Percentiles rank a stretch among this genome's conserved stretches.
Conservation (phyloP, 2,329 filamentous ascomycete species). For the Scytalidium lignicola region DNA sequence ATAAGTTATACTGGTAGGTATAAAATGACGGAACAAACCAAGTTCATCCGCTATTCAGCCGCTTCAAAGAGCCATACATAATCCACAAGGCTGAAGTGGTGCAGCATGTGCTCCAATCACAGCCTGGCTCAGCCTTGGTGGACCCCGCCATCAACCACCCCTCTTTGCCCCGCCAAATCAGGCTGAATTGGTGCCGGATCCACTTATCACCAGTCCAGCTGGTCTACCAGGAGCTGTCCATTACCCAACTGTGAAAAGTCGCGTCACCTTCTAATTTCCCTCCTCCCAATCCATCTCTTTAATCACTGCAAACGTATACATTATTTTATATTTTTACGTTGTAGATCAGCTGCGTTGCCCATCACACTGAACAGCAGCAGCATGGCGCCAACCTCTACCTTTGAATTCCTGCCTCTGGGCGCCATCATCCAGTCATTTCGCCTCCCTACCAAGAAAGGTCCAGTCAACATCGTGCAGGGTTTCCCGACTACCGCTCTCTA, state of each 20-base stretch:
- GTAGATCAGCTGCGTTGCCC: too few species aligned
- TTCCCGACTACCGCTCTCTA: constrained; percentile 76
- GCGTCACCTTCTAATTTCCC: neutral
- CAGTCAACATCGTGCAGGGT: constrained; percentile 80
- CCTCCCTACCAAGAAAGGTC: constrained; percentile 47
- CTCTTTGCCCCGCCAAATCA: neutral
- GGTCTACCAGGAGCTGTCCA: neutral
- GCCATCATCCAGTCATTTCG: constrained; percentile 78
- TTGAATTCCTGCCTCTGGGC: constrained; percentile 68
- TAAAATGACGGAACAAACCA: too few species aligned
- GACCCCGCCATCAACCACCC: neutral
- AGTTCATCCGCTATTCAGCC: too few species aligned
- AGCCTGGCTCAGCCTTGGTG: neutral
- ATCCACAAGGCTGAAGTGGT: neutral
- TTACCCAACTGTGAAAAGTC: neutral
- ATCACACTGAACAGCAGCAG: neutral
- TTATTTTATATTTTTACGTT: too few species aligned
- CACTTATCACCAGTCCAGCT: neutral
- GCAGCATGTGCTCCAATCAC: too few species aligned
- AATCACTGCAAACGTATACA: too few species aligned
- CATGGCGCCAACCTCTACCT: constrained; percentile 23
- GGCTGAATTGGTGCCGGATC: neutral
- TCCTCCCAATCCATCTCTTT: too few species aligned
- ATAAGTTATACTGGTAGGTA: too few species aligned
- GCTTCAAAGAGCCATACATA: too few species aligned